Evolutionary conservation across 2,329 filamentous ascomycete genomes (phyloP).

Genomic region (Diaporthe sp.): DNA sequence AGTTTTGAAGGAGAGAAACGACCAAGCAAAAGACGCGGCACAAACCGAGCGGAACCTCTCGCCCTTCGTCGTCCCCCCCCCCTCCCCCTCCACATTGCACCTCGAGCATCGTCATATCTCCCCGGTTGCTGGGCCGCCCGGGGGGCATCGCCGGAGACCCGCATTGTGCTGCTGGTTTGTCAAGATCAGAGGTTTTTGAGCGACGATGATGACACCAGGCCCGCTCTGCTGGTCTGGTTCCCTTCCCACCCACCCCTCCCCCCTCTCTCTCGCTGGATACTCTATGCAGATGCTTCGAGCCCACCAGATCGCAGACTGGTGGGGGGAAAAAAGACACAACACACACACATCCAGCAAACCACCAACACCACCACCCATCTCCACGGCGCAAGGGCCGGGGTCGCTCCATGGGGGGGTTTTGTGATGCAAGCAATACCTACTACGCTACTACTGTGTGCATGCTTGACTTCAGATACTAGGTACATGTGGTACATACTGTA

Average conservation of each 20-base stretch:
- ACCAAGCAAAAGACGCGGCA: not conserved
- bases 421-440: constrained; percentile 19
- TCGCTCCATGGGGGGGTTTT: not conserved
- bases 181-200: constrained; percentile 17
- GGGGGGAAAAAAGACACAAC: not conserved
- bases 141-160: constrained; percentile 20
- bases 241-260: not conserved
- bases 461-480: not conserved
- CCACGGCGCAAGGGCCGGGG: constrained; percentile 26
- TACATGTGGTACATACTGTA: not conserved
- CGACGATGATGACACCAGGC: constrained; percentile 26
- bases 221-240: not conserved
- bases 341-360: not conserved
- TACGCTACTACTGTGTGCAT: constrained; percentile 5
- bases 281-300: not conserved
- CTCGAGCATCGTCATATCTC: constrained; percentile 1
- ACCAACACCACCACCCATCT: not conserved
- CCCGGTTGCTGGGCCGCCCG: constrained; percentile 6
- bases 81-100: not conserved
- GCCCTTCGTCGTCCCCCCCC: not conserved
- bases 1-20: not conserved
- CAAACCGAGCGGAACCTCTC: constrained; percentile 10
- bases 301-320: constrained; percentile 21
- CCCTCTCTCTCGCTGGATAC: not conserved
- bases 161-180: constrained; percentile 13